Percentiles rank a stretch among this genome's conserved stretches.
phyloP scores from a whole-genome alignment of 139 green algal genomes.

The Chlorokybus atmophyticus region DNA sequence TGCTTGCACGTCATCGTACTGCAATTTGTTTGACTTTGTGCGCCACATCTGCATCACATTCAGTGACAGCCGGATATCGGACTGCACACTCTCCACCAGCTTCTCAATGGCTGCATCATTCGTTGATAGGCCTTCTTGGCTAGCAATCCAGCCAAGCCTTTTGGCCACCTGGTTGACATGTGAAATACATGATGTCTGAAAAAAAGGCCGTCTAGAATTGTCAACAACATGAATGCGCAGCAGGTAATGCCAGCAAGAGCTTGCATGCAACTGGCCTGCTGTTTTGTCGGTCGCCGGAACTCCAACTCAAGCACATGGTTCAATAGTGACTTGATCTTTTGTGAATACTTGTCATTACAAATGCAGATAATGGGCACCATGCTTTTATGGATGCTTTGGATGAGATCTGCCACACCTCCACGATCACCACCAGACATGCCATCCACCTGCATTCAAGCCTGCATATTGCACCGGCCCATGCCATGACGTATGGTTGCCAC shows the following conservation, averaged over 20 bases:
- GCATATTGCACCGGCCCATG: no score
- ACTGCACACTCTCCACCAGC: constrained; percentile 60
- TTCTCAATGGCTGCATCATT: no score
- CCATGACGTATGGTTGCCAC: no score
- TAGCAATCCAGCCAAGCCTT: constrained; percentile 53
- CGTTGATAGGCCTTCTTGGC: constrained; percentile 72
- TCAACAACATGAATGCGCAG: no score
- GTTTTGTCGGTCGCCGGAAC: constrained; percentile 53
- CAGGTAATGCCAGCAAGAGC: no score
- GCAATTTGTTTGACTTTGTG: neutral
- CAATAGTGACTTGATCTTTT: constrained; percentile 72
- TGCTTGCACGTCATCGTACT: constrained; percentile 62
- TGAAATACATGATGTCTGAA: no score
- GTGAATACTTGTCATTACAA: constrained; percentile 94
- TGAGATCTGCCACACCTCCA: constrained; percentile 83
- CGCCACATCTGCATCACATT: constrained; percentile 68
- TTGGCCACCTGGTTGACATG: constrained; percentile 49
- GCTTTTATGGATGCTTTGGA: constrained; percentile 67
- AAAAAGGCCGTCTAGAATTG: no score
- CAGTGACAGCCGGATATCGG: constrained; percentile 80
- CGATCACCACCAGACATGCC: constrained; percentile 83
- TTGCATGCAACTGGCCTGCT: constrained; percentile 55
- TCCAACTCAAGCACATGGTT: constrained; percentile 77
- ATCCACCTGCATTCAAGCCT: no score
- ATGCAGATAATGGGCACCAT: constrained; percentile 95